A percentile compares a stretch with the other conserved stretches of the same genome.
These are phyloP conservation scores for Anacardium occidentale DNA, from an alignment of 345 rosid genomes.

Conservation along the genomic window DNA sequence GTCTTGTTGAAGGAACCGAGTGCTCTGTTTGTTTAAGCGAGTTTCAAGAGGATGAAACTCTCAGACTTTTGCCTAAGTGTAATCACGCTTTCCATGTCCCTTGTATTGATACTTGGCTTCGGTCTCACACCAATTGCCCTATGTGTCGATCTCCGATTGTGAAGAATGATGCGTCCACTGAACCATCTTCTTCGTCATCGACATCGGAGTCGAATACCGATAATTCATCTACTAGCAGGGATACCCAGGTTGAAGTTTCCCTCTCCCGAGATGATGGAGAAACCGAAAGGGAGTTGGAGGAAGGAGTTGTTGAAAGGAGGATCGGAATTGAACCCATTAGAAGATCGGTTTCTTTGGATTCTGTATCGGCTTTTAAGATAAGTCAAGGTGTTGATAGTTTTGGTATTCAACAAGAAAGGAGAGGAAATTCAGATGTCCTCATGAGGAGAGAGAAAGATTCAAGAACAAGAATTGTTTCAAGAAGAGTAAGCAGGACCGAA, in stretches of 20 bases:
- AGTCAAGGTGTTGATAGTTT: constrained; percentile 31
- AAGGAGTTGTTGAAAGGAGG: constrained; percentile 17
- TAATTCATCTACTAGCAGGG: constrained; percentile 16
- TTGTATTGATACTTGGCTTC: constrained; percentile 80
- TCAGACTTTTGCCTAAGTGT: constrained; percentile 69
- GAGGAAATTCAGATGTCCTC: constrained; percentile 14
- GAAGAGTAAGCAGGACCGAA: constrained; percentile 31
- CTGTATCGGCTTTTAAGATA: constrained; percentile 48
- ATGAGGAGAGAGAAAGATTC: constrained; percentile 24
- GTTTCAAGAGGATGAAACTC: constrained; percentile 62
- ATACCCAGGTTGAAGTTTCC: constrained; percentile 20
- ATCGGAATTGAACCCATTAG: constrained; percentile 37
- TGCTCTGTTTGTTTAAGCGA: constrained; percentile 77
- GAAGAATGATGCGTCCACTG: background rate
- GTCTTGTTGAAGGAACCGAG: constrained; percentile 66
- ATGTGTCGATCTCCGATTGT: constrained; percentile 64
- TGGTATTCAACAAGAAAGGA: constrained; percentile 20
- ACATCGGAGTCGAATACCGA: constrained; percentile 4
- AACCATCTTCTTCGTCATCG: constrained; percentile 1
- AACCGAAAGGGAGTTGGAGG: constrained; percentile 20
- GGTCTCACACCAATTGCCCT: constrained; percentile 65
- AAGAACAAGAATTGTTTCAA: constrained; percentile 13
- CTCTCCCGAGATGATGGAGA: constrained; percentile 29
- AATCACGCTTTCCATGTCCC: constrained; percentile 69
- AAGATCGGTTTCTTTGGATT: constrained; percentile 76